phyloP scores from a whole-genome alignment of 2,329 filamentous ascomycete species.

The Teratosphaeria zuluensis region DNA sequence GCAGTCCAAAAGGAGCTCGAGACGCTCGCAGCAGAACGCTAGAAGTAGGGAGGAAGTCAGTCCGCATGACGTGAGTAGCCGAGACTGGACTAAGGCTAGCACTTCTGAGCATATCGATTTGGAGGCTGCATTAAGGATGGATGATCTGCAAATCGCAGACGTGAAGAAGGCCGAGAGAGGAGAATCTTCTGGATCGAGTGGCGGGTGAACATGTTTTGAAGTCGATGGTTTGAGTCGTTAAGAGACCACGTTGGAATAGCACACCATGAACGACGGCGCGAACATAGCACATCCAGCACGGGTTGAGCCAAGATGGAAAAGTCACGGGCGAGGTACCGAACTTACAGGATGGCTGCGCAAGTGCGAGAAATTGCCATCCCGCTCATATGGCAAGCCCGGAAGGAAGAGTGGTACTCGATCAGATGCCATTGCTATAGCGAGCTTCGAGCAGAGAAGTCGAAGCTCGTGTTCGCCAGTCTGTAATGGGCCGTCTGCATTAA shows the following conservation, averaged over 20 bases:
- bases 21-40: not conserved
- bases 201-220: slow-evolving; percentile 1
- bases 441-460: no score
- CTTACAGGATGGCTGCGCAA: no score
- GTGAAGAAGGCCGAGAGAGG: not conserved
- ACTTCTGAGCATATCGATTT: slow-evolving; percentile 15
- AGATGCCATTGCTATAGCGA: no score
- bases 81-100: slow-evolving; percentile 10
- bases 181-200: slow-evolving; percentile 1
- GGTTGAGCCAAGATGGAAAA: not conserved
- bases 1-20: not conserved
- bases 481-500: no score
- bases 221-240: not conserved
- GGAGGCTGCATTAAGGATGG: slow-evolving; percentile 16
- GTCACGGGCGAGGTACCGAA: no score
- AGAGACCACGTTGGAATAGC: not conserved
- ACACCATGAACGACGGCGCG: not conserved
- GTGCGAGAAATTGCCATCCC: no score
- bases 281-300: no score
- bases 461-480: no score
- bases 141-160: not conserved
- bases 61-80: slow-evolving; percentile 1
- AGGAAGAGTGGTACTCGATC: no score
- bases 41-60: slow-evolving; percentile 2
- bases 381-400: no score